These are phyloP conservation scores for Simplicillium sp. DNA, from an alignment of 2,329 filamentous ascomycete genomes.

Conservation along the genomic window DNA sequence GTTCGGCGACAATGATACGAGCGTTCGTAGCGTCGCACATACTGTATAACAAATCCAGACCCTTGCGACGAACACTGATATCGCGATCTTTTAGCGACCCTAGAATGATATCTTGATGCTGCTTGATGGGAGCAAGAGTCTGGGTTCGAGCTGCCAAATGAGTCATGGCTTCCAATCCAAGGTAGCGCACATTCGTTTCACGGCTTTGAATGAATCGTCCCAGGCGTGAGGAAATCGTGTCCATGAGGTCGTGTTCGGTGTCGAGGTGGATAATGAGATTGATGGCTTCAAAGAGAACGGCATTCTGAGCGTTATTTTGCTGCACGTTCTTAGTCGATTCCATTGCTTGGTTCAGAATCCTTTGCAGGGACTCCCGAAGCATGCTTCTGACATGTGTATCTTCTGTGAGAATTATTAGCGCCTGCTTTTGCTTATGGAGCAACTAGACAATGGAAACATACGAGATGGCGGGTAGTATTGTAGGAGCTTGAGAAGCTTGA, in stretches of 20 bases:
- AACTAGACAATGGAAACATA: slow-evolving; percentile 27
- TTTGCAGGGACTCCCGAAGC: slow-evolving; percentile 84
- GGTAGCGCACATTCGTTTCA: slow-evolving; percentile 94
- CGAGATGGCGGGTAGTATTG: slow-evolving; percentile 95
- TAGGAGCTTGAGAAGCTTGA: slow-evolving; percentile 82
- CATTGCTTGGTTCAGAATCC: slow-evolving; percentile 82
- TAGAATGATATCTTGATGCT: slow-evolving; percentile 93
- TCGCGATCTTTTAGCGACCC: slow-evolving; percentile 90
- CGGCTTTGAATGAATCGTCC: slow-evolving; percentile 95
- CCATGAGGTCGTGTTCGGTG: slow-evolving; percentile 88
- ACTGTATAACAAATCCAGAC: slow-evolving; percentile 93
- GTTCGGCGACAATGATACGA: slow-evolving; percentile 83
- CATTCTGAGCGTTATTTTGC: slow-evolving; percentile 98
- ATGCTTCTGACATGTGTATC: slow-evolving; percentile 86
- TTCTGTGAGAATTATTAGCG: slow-evolving; percentile 41
- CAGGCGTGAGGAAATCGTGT: slow-evolving; percentile 83
- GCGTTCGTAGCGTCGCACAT: slow-evolving; percentile 98
- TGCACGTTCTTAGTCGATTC: slow-evolving; percentile 97
- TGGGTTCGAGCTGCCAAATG: slow-evolving; percentile 91
- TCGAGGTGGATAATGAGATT: slow-evolving; percentile 97
- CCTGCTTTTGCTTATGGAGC: background rate
- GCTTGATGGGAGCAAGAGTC: slow-evolving; percentile 93
- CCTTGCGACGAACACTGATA: slow-evolving; percentile 93
- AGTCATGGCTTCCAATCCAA: slow-evolving; percentile 95
- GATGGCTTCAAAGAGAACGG: slow-evolving; percentile 95